These are phyloP conservation scores for Cyclostephanos tholiformis DNA, from an alignment of 108 stramenopile genomes.

Conservation along the genomic window DNA sequence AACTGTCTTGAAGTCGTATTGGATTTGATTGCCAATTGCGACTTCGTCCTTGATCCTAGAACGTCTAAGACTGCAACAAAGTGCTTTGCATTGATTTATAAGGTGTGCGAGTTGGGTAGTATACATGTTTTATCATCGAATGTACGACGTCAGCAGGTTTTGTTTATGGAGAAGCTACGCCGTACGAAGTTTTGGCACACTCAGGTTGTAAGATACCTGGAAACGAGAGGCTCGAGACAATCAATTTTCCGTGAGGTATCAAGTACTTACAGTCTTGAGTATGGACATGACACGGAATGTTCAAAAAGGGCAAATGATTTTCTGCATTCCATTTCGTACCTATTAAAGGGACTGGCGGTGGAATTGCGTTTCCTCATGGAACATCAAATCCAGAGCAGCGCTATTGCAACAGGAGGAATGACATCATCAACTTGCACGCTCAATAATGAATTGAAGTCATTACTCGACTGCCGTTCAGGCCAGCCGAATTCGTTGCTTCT, in stretches of 20 bases:
- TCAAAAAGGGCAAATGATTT: slow-evolving; percentile 43
- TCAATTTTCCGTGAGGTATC: slow-evolving; percentile 51
- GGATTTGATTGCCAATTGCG: slow-evolving; percentile 46
- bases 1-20: slow-evolving; percentile 71
- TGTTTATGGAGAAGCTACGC: slow-evolving; percentile 30
- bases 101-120: slow-evolving; percentile 46
- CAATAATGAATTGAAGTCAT: slow-evolving; percentile 26
- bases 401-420: background rate
- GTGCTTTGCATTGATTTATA: slow-evolving; percentile 70
- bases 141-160: slow-evolving; percentile 13
- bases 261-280: slow-evolving; percentile 25
- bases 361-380: slow-evolving; percentile 54
- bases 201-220: slow-evolving; percentile 37
- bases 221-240: slow-evolving; percentile 22
- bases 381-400: background rate
- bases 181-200: slow-evolving; percentile 40
- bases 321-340: slow-evolving; percentile 70
- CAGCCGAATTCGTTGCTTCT: slow-evolving; percentile 36
- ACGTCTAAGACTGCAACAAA: slow-evolving; percentile 56
- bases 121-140: slow-evolving; percentile 6
- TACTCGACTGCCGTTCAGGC: slow-evolving; percentile 47
- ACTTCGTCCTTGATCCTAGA: slow-evolving; percentile 42
- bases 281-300: slow-evolving; percentile 37
- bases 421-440: slow-evolving; percentile 14
- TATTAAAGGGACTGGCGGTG: slow-evolving; percentile 66